Evolutionary conservation across 2,329 filamentous ascomycete genomes (phyloP).

Genomic region (Neurospora sp.): DNA sequence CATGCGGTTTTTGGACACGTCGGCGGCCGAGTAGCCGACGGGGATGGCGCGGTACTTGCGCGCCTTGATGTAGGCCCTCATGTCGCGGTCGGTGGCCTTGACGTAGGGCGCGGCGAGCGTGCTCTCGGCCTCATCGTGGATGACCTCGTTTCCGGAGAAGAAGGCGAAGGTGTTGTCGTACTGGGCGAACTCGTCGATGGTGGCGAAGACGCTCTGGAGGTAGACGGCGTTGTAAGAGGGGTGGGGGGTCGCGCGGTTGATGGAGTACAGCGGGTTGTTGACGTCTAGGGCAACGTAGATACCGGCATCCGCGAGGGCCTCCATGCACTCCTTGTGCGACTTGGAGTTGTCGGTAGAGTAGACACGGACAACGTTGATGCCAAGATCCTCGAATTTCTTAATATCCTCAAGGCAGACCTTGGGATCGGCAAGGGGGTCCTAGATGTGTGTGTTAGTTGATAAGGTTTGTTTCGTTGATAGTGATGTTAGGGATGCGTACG

Average conservation of each 20-base stretch:
- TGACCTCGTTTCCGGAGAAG: constrained; percentile 76
- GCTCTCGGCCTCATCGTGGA: constrained; percentile 56
- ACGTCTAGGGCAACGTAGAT: constrained; percentile 83
- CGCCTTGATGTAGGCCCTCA: constrained; percentile 58
- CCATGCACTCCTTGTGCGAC: constrained; percentile 81
- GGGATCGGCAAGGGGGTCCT: constrained; percentile 67
- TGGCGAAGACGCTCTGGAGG: constrained; percentile 77
- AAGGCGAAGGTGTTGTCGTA: constrained; percentile 84
- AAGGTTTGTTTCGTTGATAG: not conserved
- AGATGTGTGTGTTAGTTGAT: not conserved
- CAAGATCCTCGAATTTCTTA: constrained; percentile 70
- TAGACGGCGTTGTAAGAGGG: constrained; percentile 82
- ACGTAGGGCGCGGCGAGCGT: constrained; percentile 62
- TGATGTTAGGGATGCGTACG: not conserved
- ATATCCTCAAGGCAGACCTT: constrained; percentile 70
- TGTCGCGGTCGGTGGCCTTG: constrained; percentile 71
- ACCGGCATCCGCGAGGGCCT: constrained; percentile 64
- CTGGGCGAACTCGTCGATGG: constrained; percentile 71
- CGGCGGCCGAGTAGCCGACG: constrained; percentile 68
- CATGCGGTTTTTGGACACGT: constrained; percentile 75
- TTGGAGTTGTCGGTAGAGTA: constrained; percentile 85
- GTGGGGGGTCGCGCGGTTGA: constrained; percentile 42
- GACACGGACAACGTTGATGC: constrained; percentile 84
- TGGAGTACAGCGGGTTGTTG: constrained; percentile 19
- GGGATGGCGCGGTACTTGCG: constrained; percentile 56